These are phyloP conservation scores for Avicennia marina DNA, from an alignment of 257 asterid genomes.

Conservation along the genomic window DNA sequence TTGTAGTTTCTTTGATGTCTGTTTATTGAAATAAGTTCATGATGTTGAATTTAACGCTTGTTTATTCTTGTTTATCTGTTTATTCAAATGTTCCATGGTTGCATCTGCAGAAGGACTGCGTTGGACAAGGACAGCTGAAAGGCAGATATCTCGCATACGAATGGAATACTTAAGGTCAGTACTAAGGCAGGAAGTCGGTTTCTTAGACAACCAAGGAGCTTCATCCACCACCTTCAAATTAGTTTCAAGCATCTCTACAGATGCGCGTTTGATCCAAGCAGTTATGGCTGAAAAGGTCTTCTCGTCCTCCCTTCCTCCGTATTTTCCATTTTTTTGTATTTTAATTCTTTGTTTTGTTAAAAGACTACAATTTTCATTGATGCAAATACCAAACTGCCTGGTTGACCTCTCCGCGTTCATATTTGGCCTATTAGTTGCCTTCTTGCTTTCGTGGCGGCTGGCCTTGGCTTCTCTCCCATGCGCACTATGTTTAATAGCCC, in stretches of 20 bases:
- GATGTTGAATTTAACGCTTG: not conserved
- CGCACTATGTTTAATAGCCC: conserved; percentile 48
- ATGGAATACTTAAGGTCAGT: conserved; percentile 58
- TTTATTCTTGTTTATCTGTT: too few relatives aligned
- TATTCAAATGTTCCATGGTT: too few relatives aligned
- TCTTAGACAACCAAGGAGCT: conserved; percentile 52
- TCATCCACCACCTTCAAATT: conserved; percentile 64
- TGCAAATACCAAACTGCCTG: conserved; percentile 61
- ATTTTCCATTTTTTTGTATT: not conserved
- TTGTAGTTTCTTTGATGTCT: not conserved
- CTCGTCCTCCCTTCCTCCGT: not conserved
- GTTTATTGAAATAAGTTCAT: too few relatives aligned
- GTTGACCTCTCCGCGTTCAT: conserved; percentile 47
- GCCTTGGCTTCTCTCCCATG: conserved; percentile 69
- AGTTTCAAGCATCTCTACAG: conserved; percentile 60
- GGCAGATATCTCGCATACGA: conserved; percentile 64
- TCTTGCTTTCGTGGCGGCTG: conserved; percentile 71
- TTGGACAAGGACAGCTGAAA: conserved; percentile 81
- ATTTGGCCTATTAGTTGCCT: conserved; percentile 45
- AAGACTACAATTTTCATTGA: not conserved
- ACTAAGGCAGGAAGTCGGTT: conserved; percentile 71
- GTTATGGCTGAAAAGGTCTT: conserved; percentile 74
- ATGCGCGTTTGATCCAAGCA: conserved; percentile 63
- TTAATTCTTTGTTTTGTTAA: not conserved
- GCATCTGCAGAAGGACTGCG: conserved; percentile 58